These are phyloP conservation scores for Stephania japonica DNA, from an alignment of 164 flowering plant genomes.

Conservation along the genomic window DNA sequence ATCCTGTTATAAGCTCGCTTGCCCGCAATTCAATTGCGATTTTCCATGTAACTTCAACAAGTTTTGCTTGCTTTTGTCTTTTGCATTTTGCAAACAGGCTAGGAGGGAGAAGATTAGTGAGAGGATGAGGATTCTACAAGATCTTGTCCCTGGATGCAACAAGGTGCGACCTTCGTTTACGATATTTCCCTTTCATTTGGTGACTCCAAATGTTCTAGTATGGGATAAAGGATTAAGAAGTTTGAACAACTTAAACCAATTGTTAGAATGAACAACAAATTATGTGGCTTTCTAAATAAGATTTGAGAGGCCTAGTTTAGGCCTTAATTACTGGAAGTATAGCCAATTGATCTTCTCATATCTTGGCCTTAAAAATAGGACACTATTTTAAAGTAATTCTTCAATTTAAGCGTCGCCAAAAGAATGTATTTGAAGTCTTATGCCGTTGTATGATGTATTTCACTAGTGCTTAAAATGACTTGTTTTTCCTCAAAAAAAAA, in stretches of 20 bases:
- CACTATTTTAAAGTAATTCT: no score
- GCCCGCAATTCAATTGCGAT: not conserved
- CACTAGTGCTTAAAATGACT: not conserved
- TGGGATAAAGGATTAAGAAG: not conserved
- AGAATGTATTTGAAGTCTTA: not conserved
- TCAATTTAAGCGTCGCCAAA: no score
- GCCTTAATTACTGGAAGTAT: not conserved
- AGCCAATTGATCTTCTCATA: not conserved
- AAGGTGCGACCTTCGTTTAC: conserved; percentile 45
- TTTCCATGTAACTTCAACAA: conserved; percentile 1
- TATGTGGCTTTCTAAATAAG: not conserved
- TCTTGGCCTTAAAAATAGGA: not conserved
- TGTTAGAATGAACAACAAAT: no score
- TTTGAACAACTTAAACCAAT: not conserved
- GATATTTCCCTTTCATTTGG: not conserved
- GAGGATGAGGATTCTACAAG: conserved; percentile 96
- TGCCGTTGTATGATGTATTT: not conserved
- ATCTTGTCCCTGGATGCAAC: conserved; percentile 96
- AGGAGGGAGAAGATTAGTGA: conserved; percentile 97
- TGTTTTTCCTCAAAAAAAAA: no score
- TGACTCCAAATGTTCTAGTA: not conserved
- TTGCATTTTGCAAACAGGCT: conserved; percentile 68
- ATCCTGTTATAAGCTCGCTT: not conserved
- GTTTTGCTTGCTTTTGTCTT: conserved; percentile 4
- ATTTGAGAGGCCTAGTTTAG: not conserved